Conservation (phyloP, 2,329 filamentous ascomycete genomes). For the Penicillium sp. region DNA sequence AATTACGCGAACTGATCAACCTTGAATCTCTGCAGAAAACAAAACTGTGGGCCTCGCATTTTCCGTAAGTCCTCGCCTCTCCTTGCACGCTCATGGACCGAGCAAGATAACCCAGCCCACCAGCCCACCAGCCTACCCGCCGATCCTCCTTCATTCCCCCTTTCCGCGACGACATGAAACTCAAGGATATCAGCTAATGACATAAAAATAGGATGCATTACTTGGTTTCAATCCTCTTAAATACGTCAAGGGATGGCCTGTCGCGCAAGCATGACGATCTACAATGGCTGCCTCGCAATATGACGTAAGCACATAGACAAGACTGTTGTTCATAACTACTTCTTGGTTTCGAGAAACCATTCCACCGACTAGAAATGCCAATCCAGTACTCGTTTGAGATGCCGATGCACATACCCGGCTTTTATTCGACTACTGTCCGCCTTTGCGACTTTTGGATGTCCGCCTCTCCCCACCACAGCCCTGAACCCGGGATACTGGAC, state of each 20-base stretch:
- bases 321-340: neutral
- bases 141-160: conserved; percentile 28
- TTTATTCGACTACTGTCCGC: neutral
- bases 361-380: neutral
- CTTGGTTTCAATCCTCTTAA: conserved; percentile 37
- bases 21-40: conserved; percentile 30
- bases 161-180: conserved; percentile 8
- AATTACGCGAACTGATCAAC: conserved; percentile 10
- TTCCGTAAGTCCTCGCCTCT: conserved; percentile 27
- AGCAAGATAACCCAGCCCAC: neutral
- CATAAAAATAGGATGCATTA: conserved; percentile 32
- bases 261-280: conserved; percentile 26
- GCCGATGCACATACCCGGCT: neutral
- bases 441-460: neutral
- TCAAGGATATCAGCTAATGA: conserved; percentile 22
- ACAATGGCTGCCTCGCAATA: neutral
- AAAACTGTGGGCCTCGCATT: conserved; percentile 36
- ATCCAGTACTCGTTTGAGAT: neutral
- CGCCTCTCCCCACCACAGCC: neutral
- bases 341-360: neutral
- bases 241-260: conserved; percentile 41
- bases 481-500: neutral
- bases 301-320: neutral
- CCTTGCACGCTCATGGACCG: conserved; percentile 19
- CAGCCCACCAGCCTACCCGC: conserved; percentile 1